These are phyloP conservation scores for Pseudogymnoascus sp. DNA, from an alignment of 2,329 filamentous ascomycete species.

Conservation along the genomic window DNA sequence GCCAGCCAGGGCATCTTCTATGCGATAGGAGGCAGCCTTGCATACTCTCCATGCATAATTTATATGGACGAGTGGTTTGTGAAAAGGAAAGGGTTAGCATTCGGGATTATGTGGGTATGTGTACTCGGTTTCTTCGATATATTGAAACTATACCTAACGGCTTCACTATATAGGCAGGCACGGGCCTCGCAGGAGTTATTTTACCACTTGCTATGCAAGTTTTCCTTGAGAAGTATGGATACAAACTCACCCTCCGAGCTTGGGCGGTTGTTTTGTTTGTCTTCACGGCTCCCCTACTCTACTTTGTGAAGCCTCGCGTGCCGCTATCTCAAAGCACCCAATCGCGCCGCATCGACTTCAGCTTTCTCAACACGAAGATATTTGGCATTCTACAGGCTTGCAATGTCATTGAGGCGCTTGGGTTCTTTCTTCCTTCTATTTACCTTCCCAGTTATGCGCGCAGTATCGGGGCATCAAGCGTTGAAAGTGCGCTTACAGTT, in stretches of 20 bases:
- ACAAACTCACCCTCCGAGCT: conserved; percentile 44
- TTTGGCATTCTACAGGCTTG: conserved; percentile 41
- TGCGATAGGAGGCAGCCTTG: conserved; percentile 47
- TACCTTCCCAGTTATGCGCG: conserved; percentile 38
- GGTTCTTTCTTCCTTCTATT: conserved; percentile 43
- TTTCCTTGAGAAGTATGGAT: conserved; percentile 43
- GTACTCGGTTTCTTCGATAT: conserved; percentile 22
- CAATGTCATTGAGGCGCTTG: conserved; percentile 39
- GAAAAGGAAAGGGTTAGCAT: conserved; percentile 48
- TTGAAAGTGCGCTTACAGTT: conserved; percentile 35
- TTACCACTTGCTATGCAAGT: conserved; percentile 46
- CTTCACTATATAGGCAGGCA: conserved; percentile 27
- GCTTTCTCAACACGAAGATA: conserved; percentile 36
- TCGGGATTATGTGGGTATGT: conserved; percentile 53
- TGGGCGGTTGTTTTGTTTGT: conserved; percentile 45
- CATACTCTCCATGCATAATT: conserved; percentile 48
- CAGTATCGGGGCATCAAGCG: conserved; percentile 29
- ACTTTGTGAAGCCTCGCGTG: conserved; percentile 48
- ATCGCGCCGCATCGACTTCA: conserved; percentile 15
- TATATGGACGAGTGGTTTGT: conserved; percentile 59
- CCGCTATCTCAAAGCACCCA: conserved; percentile 28
- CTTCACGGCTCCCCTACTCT: conserved; percentile 47
- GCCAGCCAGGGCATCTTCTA: conserved; percentile 54
- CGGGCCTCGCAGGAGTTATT: conserved; percentile 42
- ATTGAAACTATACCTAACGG: conserved; percentile 16